A percentile compares a stretch with the other conserved stretches of the same genome.
Evolutionary conservation across 352 stramenopile genomes (phyloP).

Genomic region (Phytophthora pini): DNA sequence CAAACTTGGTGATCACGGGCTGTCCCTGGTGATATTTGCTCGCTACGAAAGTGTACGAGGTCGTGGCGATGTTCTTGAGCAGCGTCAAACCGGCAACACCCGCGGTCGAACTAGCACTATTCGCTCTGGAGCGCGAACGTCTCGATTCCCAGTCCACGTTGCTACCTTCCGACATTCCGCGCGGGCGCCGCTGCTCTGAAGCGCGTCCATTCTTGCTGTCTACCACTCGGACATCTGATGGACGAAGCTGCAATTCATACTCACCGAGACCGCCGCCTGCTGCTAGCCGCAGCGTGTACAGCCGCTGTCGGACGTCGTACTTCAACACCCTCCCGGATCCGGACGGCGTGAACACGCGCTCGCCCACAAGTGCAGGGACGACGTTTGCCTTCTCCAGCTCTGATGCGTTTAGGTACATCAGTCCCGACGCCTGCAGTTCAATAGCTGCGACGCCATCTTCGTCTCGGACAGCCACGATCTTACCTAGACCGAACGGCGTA

Average conservation of each 20-base stretch:
- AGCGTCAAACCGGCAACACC: constrained; percentile 45
- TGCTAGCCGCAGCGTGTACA: constrained; percentile 58
- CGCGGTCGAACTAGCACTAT: constrained; percentile 19
- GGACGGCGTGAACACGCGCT: constrained; percentile 65
- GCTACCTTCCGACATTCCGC: constrained; percentile 38
- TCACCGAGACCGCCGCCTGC: constrained; percentile 37
- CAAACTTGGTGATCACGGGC: constrained; percentile 77
- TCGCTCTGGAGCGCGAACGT: constrained; percentile 20
- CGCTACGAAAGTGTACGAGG: constrained; percentile 68
- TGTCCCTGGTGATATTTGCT: constrained; percentile 79
- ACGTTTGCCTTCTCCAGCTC: constrained; percentile 58
- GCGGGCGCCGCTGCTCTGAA: constrained; percentile 37
- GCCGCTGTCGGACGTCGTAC: constrained; percentile 56
- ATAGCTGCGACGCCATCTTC: constrained; percentile 63
- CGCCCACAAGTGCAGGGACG: constrained; percentile 61
- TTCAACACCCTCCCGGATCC: constrained; percentile 61
- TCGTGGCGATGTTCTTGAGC: constrained; percentile 69
- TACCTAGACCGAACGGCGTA: constrained; percentile 71
- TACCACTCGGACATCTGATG: constrained; percentile 49
- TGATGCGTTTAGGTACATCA: constrained; percentile 32
- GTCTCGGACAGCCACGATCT: constrained; percentile 54
- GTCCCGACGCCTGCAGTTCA: constrained; percentile 46
- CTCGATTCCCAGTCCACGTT: constrained; percentile 20
- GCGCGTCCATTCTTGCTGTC: constrained; percentile 27
- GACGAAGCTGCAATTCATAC: constrained; percentile 47